Conservation (phyloP, 1,139 yeast species). For the Kluyveromyces sp. region DNA sequence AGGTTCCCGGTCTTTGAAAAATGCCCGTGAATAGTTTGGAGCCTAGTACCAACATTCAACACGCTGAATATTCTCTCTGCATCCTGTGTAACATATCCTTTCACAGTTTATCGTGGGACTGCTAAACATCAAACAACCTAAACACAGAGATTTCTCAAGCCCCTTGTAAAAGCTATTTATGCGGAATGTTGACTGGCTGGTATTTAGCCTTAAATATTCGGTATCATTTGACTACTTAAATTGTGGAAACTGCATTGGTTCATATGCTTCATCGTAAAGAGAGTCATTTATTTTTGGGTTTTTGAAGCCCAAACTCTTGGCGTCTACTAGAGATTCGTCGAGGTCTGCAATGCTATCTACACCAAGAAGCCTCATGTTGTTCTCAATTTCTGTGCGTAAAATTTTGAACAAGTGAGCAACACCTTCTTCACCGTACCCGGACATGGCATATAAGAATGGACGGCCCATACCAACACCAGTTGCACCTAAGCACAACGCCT, state of each 20-base stretch:
- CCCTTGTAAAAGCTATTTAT: too few relatives aligned
- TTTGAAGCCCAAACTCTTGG: slow-evolving; percentile 11
- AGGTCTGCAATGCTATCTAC: slow-evolving; percentile 56
- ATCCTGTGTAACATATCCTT: too few relatives aligned
- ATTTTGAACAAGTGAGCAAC: slow-evolving; percentile 66
- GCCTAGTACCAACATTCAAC: too few relatives aligned
- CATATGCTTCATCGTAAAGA: slow-evolving; percentile 15
- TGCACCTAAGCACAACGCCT: slow-evolving; percentile 63
- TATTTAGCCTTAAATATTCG: too few relatives aligned
- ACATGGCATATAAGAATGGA: slow-evolving; percentile 60
- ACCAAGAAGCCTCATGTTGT: slow-evolving; percentile 82
- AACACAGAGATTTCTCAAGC: too few relatives aligned
- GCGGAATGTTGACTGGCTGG: too few relatives aligned
- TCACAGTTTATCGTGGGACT: too few relatives aligned
- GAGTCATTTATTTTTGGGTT: slow-evolving; percentile 14
- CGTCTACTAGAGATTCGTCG: slow-evolving; percentile 33
- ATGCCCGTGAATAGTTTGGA: too few relatives aligned
- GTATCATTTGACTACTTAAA: slow-evolving; percentile 1
- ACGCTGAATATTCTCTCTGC: too few relatives aligned
- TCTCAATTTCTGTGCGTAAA: slow-evolving; percentile 67
- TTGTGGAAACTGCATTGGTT: slow-evolving; percentile 12
- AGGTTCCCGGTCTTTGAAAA: too few relatives aligned
- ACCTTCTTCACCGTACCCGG: slow-evolving; percentile 65
- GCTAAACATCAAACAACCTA: too few relatives aligned
- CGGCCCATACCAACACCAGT: slow-evolving; percentile 66